These are phyloP conservation scores for Phytophthora tubulina DNA, from an alignment of 352 stramenopile species.

Conservation along the genomic window DNA sequence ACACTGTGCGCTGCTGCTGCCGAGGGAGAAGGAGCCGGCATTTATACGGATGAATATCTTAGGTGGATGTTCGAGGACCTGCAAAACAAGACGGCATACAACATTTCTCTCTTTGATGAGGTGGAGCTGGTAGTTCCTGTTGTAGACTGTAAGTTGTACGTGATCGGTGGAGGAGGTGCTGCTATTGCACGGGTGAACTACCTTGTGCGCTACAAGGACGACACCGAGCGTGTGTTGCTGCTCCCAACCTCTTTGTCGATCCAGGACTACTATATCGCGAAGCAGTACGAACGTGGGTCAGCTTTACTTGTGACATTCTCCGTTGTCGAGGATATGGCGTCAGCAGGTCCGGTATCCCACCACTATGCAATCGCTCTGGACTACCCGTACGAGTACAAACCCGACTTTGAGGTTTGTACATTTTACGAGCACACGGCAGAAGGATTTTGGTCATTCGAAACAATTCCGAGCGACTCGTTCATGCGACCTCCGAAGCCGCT, in stretches of 20 bases:
- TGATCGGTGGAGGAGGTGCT: slow-evolving; percentile 13
- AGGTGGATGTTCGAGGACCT: slow-evolving; percentile 42
- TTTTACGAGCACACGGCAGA: slow-evolving; percentile 30
- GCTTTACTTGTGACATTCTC: slow-evolving; percentile 34
- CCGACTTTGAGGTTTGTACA: slow-evolving; percentile 35
- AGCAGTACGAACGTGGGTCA: slow-evolving; percentile 39
- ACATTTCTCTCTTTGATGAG: slow-evolving; percentile 43
- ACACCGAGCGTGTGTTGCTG: slow-evolving; percentile 36
- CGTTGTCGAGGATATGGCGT: slow-evolving; percentile 39
- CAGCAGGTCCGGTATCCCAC: slow-evolving; percentile 27
- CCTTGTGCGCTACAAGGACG: slow-evolving; percentile 34
- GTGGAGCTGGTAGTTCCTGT: slow-evolving; percentile 39
- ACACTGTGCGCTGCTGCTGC: slow-evolving; percentile 14
- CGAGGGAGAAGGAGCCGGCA: slow-evolving; percentile 13
- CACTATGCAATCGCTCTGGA: slow-evolving; percentile 38
- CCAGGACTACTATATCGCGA: slow-evolving; percentile 45
- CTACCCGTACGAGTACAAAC: slow-evolving; percentile 47
- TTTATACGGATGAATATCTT: slow-evolving; percentile 48
- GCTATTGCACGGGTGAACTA: slow-evolving; percentile 43
- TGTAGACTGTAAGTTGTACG: slow-evolving; percentile 32
- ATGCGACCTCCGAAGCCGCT: slow-evolving; percentile 37
- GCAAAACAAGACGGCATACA: slow-evolving; percentile 46
- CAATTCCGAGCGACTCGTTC: slow-evolving; percentile 30
- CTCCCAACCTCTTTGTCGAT: slow-evolving; percentile 36
- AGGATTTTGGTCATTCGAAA: slow-evolving; percentile 36